Evolutionary conservation across 192 early-diverging fungal species (phyloP).

Genomic region (Diversispora eburnea): DNA sequence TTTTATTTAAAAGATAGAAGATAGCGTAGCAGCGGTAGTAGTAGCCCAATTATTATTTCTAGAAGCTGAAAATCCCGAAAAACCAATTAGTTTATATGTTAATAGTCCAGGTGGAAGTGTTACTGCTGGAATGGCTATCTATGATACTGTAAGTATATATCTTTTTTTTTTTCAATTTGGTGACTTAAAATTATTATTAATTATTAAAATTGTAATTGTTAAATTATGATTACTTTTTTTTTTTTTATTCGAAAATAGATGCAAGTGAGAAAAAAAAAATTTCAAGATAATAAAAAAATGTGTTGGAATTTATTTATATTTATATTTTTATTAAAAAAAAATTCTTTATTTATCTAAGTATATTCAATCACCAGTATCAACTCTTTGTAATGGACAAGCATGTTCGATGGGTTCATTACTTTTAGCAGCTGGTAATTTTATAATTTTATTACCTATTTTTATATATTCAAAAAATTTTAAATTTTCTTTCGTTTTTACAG

Average conservation of each 20-base stretch:
- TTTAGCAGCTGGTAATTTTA: slow-evolving; percentile 65
- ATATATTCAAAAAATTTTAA: slow-evolving; percentile 1
- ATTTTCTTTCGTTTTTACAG: slow-evolving; percentile 17
- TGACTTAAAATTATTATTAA: not conserved
- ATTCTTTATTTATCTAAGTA: slow-evolving; percentile 54
- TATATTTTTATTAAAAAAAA: not conserved
- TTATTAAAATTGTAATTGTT: not conserved
- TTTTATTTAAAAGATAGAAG: slow-evolving; percentile 58
- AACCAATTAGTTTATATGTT: slow-evolving; percentile 94
- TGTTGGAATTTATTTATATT: not conserved
- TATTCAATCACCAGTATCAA: slow-evolving; percentile 87
- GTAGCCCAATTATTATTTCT: slow-evolving; percentile 94
- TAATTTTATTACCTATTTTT: not conserved
- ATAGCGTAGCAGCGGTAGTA: slow-evolving; percentile 78
- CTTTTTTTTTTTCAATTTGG: not conserved
- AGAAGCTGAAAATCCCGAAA: slow-evolving; percentile 91
- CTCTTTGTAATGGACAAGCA: slow-evolving; percentile 95
- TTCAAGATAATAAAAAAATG: not conserved
- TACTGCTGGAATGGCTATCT: slow-evolving; percentile 92
- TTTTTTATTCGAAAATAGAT: slow-evolving; percentile 19
- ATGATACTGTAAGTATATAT: slow-evolving; percentile 66
- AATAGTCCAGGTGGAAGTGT: slow-evolving; percentile 97
- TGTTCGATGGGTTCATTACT: slow-evolving; percentile 97
- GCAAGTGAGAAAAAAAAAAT: slow-evolving; percentile 15
- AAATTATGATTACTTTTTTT: not conserved